Conservation (phyloP, 306 rosid species). For the Fragaria ananassa region DNA sequence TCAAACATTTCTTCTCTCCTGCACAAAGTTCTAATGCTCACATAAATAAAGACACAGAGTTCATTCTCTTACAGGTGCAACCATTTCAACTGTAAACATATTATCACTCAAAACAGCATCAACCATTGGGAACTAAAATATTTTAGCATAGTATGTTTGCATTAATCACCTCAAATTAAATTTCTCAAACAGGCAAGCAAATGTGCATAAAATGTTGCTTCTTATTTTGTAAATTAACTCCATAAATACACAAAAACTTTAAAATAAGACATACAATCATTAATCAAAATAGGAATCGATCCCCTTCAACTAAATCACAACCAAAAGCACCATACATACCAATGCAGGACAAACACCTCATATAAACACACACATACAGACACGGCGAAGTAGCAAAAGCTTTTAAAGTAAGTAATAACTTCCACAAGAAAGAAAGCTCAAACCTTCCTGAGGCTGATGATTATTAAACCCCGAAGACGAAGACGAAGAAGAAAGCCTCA, state of each 20-base stretch:
- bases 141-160: neutral
- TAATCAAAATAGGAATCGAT: neutral
- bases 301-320: conserved; percentile 5
- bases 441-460: conserved; percentile 54
- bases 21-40: conserved; percentile 22
- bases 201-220: neutral
- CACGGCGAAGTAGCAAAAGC: neutral
- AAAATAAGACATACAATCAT: neutral
- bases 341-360: neutral
- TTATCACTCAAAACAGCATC: conserved; percentile 1
- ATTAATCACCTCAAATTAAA: conserved; percentile 11
- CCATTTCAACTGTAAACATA: neutral
- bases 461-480: conserved; percentile 40
- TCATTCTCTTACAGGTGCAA: neutral
- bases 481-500: conserved; percentile 51
- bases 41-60: conserved; percentile 20
- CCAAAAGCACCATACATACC: neutral
- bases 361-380: neutral
- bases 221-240: neutral
- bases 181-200: neutral
- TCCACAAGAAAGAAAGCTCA: conserved; percentile 1
- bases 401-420: conserved; percentile 1
- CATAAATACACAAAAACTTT: neutral
- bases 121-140: conserved; percentile 3
- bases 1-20: conserved; percentile 67